Conservation (phyloP, 176 grass and related monocot genomes). For the Carex kokanica region DNA sequence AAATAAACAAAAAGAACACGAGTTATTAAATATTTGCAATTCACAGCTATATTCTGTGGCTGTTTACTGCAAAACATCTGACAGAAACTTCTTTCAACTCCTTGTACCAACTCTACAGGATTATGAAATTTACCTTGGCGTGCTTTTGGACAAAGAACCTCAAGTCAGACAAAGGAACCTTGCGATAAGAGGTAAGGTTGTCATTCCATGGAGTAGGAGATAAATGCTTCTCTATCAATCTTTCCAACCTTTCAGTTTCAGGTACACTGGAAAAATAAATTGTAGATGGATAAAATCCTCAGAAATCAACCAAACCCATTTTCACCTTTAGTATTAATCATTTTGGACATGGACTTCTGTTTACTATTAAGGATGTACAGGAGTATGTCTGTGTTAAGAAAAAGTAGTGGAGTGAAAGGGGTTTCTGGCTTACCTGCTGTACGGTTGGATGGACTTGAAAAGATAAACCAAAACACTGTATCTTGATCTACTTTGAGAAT, state of each 20-base stretch:
- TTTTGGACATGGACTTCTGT: neutral
- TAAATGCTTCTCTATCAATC: constrained; percentile 69
- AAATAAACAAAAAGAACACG: neutral
- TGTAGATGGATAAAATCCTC: neutral
- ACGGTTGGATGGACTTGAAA: too few relatives aligned
- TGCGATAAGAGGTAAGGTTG: constrained; percentile 59
- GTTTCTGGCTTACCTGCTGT: too few relatives aligned
- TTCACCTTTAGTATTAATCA: neutral
- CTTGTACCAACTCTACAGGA: constrained; percentile 1
- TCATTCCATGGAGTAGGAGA: constrained; percentile 80
- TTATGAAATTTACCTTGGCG: constrained; percentile 52
- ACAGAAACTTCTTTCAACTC: neutral
- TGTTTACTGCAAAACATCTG: neutral
- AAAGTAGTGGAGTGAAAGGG: neutral
- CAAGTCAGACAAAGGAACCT: constrained; percentile 45
- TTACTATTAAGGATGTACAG: too few relatives aligned
- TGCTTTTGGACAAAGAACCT: constrained; percentile 75
- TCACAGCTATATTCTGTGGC: neutral
- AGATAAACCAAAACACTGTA: too few relatives aligned
- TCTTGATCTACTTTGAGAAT: too few relatives aligned
- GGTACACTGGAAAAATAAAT: constrained; percentile 57
- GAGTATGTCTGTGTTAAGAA: neutral
- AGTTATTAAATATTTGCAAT: neutral
- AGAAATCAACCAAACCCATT: neutral
- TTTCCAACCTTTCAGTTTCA: constrained; percentile 54